Evolutionary conservation across 345 rosid genomes (phyloP).

Genomic region (Eucalyptus leucophloia): DNA sequence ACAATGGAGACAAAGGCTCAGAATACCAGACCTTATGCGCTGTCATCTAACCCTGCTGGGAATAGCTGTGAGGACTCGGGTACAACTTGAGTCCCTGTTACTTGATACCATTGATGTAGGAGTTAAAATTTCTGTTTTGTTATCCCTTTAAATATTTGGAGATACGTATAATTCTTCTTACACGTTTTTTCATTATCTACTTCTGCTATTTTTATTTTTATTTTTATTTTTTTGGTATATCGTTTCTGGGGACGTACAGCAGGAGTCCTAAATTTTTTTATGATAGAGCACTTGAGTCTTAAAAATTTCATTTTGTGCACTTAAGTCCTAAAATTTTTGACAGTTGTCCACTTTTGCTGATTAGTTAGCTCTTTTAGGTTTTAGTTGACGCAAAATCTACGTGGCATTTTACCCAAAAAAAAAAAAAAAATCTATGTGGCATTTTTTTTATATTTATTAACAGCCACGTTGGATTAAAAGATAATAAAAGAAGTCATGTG

Average conservation of each 20-base stretch:
- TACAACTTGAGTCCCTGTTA: not conserved
- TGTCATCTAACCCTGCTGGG: constrained; percentile 20
- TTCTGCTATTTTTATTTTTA: not conserved
- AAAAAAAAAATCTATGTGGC: too few species aligned
- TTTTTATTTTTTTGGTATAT: not conserved
- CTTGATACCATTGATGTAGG: not conserved
- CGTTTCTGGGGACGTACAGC: not conserved
- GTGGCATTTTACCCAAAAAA: too few species aligned
- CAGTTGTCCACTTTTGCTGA: not conserved
- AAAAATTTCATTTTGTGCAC: not conserved
- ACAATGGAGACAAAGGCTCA: constrained; percentile 53
- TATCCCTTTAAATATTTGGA: not conserved
- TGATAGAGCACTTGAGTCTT: not conserved
- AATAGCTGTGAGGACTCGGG: constrained; percentile 43
- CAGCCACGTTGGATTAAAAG: not conserved
- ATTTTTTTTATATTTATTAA: not conserved
- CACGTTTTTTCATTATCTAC: not conserved
- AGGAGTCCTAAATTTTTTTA: not conserved
- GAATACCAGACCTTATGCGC: constrained; percentile 16
- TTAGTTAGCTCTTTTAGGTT: not conserved
- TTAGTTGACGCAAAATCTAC: not conserved
- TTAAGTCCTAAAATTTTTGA: not conserved
- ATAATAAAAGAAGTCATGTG: not conserved
- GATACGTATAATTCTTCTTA: not conserved
- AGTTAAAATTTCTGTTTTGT: not conserved